A percentile compares a stretch with the other conserved stretches of the same genome.
Conservation (phyloP, 345 rosid species). For the Cardiospermum halicacabum region DNA sequence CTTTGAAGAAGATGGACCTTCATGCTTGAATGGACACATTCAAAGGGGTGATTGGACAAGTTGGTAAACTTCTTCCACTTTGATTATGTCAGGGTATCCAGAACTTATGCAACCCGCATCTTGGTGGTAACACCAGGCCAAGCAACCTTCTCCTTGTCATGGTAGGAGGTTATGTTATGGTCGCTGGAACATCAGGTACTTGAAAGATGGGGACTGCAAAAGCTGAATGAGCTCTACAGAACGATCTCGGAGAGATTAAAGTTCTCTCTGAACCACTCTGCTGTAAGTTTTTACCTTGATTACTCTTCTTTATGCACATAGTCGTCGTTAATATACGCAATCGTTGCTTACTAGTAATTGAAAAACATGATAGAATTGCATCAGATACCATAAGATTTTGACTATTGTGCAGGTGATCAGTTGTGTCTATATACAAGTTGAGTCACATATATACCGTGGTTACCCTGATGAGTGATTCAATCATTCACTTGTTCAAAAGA, state of each 20-base stretch:
- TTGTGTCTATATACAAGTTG: background rate
- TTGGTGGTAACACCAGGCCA: background rate
- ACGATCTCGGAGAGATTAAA: background rate
- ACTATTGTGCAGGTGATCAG: conserved; percentile 14
- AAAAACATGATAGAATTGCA: background rate
- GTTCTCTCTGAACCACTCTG: background rate
- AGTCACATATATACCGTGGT: background rate
- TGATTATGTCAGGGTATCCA: background rate
- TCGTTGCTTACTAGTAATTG: background rate
- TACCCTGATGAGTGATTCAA: background rate
- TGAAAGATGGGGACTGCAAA: background rate
- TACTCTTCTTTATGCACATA: background rate
- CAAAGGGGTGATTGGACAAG: conserved; percentile 3
- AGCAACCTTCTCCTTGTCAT: background rate
- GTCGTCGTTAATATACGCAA: background rate
- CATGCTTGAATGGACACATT: background rate
- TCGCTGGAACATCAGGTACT: background rate
- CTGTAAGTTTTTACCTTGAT: background rate
- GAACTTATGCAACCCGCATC: background rate
- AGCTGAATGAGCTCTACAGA: background rate
- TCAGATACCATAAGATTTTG: no score
- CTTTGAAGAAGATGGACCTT: background rate
- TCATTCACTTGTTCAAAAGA: background rate
- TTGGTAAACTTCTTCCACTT: background rate
- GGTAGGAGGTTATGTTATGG: background rate